Evolutionary conservation across 179 eudicot genomes (phyloP).

Genomic region (Heliamphora pulchella): DNA sequence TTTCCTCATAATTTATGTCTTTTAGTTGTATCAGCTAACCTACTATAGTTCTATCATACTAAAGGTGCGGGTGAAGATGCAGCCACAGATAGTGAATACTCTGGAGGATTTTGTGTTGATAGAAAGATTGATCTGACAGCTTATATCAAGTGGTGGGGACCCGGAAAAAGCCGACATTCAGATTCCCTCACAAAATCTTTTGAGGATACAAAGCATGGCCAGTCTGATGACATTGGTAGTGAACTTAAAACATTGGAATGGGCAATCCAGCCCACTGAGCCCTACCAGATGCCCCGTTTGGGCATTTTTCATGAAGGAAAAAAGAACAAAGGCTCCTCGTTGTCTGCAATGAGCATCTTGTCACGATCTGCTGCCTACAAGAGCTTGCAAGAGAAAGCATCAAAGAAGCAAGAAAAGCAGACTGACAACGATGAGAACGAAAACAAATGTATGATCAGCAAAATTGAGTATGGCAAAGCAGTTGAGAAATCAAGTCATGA

Average conservation of each 20-base stretch:
- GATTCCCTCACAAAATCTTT: slow-evolving; percentile 47
- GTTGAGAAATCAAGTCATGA: slow-evolving; percentile 52
- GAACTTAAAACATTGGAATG: slow-evolving; percentile 75
- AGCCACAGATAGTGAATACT: slow-evolving; percentile 49
- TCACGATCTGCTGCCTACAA: slow-evolving; percentile 80
- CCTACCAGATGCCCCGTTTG: slow-evolving; percentile 87
- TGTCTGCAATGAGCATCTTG: slow-evolving; percentile 82
- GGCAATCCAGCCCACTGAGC: slow-evolving; percentile 56
- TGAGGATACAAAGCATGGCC: slow-evolving; percentile 48
- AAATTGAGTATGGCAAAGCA: slow-evolving; percentile 57
- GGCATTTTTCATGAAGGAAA: slow-evolving; percentile 56
- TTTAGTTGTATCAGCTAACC: not conserved
- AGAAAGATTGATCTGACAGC: slow-evolving; percentile 87
- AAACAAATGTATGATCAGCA: slow-evolving; percentile 56
- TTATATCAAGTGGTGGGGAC: slow-evolving; percentile 92
- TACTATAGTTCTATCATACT: slow-evolving; percentile 7
- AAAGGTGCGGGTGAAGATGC: slow-evolving; percentile 59
- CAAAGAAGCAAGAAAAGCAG: slow-evolving; percentile 48
- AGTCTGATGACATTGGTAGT: slow-evolving; percentile 56
- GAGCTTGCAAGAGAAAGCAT: slow-evolving; percentile 71
- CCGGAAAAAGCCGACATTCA: slow-evolving; percentile 46
- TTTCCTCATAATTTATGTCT: not conserved
- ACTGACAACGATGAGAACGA: slow-evolving; percentile 73
- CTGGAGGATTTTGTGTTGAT: slow-evolving; percentile 58
- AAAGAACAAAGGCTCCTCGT: slow-evolving; percentile 40